phyloP scores from a whole-genome alignment of 257 asterid species.

The Misopates orontium region DNA sequence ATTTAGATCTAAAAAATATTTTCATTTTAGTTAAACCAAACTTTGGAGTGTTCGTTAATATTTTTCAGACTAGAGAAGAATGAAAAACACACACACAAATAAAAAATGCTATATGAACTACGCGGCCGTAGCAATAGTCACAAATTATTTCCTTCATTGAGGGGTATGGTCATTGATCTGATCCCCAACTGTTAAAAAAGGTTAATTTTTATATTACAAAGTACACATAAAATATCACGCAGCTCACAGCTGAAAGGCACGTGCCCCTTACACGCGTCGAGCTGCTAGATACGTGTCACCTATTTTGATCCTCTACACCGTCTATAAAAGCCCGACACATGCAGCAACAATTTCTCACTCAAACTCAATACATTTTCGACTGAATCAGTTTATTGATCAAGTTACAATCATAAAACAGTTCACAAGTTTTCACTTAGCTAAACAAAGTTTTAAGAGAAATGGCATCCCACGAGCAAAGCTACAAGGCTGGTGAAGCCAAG shows the following conservation, averaged over 20 bases:
- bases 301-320: neutral
- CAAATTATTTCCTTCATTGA: too few relatives aligned
- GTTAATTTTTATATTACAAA: too few relatives aligned
- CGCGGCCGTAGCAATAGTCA: too few relatives aligned
- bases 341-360: constrained; percentile 1
- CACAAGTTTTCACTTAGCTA: neutral
- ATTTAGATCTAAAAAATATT: too few relatives aligned
- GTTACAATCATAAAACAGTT: neutral
- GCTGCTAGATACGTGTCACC: constrained; percentile 51
- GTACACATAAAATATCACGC: too few relatives aligned
- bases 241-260: constrained; percentile 31
- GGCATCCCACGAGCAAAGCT: constrained; percentile 64
- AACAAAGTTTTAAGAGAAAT: constrained; percentile 35
- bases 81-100: too few relatives aligned
- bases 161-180: too few relatives aligned
- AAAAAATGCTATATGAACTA: too few relatives aligned
- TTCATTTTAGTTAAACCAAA: too few relatives aligned
- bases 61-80: too few relatives aligned
- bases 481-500: constrained; percentile 80
- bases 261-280: constrained; percentile 60
- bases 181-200: too few relatives aligned
- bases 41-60: too few relatives aligned
- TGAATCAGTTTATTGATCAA: neutral
- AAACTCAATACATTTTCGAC: neutral
- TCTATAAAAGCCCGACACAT: neutral